Conservation (phyloP, 768 basidiomycete genomes). For the Sistotremastrum niveocremeum region DNA sequence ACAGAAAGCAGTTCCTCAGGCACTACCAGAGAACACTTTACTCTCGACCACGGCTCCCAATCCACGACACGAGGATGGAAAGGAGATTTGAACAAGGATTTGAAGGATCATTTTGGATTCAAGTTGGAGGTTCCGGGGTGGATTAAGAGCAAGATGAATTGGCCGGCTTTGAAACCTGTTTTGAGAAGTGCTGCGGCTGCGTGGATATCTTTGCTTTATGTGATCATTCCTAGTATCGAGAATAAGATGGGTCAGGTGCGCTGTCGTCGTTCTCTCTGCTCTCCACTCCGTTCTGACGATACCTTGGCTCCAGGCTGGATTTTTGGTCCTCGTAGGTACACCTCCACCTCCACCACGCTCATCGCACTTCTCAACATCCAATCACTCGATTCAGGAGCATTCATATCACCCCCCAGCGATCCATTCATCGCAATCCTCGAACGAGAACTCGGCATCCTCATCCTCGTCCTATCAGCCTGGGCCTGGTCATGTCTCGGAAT, state of each 20-base stretch:
- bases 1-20: too few relatives aligned
- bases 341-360: neutral
- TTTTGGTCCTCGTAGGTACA: constrained; percentile 49
- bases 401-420: constrained; percentile 54
- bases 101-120: too few relatives aligned
- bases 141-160: constrained; percentile 44
- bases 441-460: constrained; percentile 42
- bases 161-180: constrained; percentile 47
- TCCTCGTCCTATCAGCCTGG: constrained; percentile 39
- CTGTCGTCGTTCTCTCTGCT: constrained; percentile 1
- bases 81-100: too few relatives aligned
- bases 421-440: constrained; percentile 58
- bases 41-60: too few relatives aligned
- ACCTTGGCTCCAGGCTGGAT: constrained; percentile 33
- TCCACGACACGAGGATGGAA: too few relatives aligned
- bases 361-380: neutral
- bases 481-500: constrained; percentile 59
- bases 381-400: constrained; percentile 27
- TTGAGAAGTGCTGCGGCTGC: constrained; percentile 48
- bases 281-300: neutral
- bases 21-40: too few relatives aligned
- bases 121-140: constrained; percentile 18
- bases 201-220: constrained; percentile 46
- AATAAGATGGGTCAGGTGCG: constrained; percentile 43
- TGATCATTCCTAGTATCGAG: constrained; percentile 40